Percentiles rank a stretch among this genome's conserved stretches.
Conservation (phyloP, 75 land plant genomes). For the Chamaecyparis obtusa region DNA sequence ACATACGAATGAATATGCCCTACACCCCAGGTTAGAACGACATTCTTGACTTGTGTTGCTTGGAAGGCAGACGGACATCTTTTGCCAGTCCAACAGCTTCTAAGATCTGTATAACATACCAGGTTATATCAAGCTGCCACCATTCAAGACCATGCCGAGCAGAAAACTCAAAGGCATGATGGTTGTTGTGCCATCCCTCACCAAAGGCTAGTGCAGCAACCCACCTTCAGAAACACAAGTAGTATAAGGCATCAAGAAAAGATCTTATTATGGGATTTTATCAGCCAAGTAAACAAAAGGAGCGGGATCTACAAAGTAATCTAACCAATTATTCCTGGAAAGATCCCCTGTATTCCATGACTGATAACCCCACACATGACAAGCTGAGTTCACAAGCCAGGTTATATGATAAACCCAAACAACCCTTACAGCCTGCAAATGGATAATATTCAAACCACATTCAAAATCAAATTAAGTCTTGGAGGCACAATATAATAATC, state of each 20-base stretch:
- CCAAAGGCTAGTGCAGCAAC: slow-evolving; percentile 81
- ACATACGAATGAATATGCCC: background rate
- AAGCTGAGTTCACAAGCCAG: slow-evolving; percentile 84
- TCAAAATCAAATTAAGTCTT: background rate
- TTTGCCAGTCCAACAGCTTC: slow-evolving; percentile 69
- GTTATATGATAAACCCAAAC: slow-evolving; percentile 84
- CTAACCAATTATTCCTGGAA: slow-evolving; percentile 76
- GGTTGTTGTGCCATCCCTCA: slow-evolving; percentile 92
- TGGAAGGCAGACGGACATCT: slow-evolving; percentile 58
- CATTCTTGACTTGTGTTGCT: slow-evolving; percentile 10
- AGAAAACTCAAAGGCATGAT: slow-evolving; percentile 83
- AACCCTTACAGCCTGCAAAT: slow-evolving; percentile 58
- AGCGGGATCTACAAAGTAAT: background rate
- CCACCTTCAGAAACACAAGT: slow-evolving; percentile 51
- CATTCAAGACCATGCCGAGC: slow-evolving; percentile 79
- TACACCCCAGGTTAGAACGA: background rate
- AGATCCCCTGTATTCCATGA: slow-evolving; percentile 85
- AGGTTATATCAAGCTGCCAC: slow-evolving; percentile 84
- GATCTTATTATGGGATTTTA: background rate
- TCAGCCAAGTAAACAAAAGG: background rate
- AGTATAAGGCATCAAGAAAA: slow-evolving; percentile 2
- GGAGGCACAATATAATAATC: slow-evolving; percentile 10
- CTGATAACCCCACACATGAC: slow-evolving; percentile 83
- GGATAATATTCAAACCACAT: background rate
- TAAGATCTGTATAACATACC: slow-evolving; percentile 51